phyloP scores from a whole-genome alignment of 1,284 basidiomycete species.

The Ceratobasidium theobromae region DNA sequence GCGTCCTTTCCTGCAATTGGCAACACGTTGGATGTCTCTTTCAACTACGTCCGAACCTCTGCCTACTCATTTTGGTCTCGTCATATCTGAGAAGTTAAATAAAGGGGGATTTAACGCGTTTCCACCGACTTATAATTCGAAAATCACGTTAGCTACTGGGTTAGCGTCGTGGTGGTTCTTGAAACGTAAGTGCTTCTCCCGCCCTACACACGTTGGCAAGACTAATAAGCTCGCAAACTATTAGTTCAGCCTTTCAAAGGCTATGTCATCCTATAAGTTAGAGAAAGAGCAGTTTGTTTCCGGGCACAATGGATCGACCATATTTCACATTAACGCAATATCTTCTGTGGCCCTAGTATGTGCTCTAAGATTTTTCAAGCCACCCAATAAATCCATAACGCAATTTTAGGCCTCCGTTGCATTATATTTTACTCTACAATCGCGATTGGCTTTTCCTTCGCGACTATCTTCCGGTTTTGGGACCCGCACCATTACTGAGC shows the following conservation, averaged over 20 bases:
- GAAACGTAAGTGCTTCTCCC: no score
- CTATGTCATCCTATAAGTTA: slow-evolving; percentile 60
- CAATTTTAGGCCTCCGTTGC: slow-evolving; percentile 63
- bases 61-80: no score
- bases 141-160: slow-evolving; percentile 59
- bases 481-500: slow-evolving; percentile 38
- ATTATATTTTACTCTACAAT: slow-evolving; percentile 61
- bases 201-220: no score
- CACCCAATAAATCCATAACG: slow-evolving; percentile 34
- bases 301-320: slow-evolving; percentile 72
- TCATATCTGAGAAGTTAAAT: no score
- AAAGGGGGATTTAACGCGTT: no score
- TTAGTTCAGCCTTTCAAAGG: neutral
- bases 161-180: slow-evolving; percentile 84
- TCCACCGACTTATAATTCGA: neutral
- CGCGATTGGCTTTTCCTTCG: slow-evolving; percentile 43
- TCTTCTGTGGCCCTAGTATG: slow-evolving; percentile 73
- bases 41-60: neutral
- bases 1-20: neutral
- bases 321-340: slow-evolving; percentile 73
- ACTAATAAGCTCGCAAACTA: no score
- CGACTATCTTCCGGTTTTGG: slow-evolving; percentile 20
- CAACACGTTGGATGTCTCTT: neutral
- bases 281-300: slow-evolving; percentile 89
- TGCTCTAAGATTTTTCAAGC: neutral